Evolutionary conservation across 1,284 basidiomycete species (phyloP), one percentile per base, ranked within the genome.

Genomic region (Tilletiopsis washingtonensis): DNA sequence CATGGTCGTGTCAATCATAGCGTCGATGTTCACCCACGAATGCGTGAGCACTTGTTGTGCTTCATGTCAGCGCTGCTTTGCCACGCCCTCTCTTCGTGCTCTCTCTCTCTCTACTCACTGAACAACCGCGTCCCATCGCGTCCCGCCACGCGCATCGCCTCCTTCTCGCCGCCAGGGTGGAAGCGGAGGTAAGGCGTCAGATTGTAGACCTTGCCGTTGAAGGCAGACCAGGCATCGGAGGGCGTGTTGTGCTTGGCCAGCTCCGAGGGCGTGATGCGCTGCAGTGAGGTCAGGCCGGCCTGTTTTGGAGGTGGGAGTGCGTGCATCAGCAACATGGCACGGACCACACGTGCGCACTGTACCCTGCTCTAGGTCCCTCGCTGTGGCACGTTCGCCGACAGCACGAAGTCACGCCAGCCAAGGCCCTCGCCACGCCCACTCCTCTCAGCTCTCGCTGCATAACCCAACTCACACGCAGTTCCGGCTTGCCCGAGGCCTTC

Each of bases 121-220:
- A 98, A 97, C 20, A 98, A 77, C 67, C 89, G 85, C 1, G 89
- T 90, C 12, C 91, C 91, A 70, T 98, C 94, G 51, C 90, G 78
- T 1, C 94, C 93, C 4, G 93, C 93, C 14, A 86, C 86, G n/a
- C 93, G 81, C 88, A 98, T 87, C 37, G 98, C 77, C 70, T 97
- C 89, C 61, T 84, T 84, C 75, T 85, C 88, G 5, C 93, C 94
- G 11, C 93, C 93, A 0, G 93, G 93, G 71, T 98, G 94, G 67
- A 85, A 98, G 1, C 83, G 78, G 5, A 96, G 75, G 74, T 97
- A 98, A 0, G 86, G 82, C 1, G 91, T 93, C 43, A 98, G 86
- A 73, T 98, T 96, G 77, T 98, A 98, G 20, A 98, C 91, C 71
- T 88, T 91, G 42, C 91, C 91, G 60, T 85, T 83, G 75, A 97